These are phyloP conservation scores for Neoboletus magnificus DNA, from an alignment of 768 basidiomycete genomes.

Conservation along the genomic window DNA sequence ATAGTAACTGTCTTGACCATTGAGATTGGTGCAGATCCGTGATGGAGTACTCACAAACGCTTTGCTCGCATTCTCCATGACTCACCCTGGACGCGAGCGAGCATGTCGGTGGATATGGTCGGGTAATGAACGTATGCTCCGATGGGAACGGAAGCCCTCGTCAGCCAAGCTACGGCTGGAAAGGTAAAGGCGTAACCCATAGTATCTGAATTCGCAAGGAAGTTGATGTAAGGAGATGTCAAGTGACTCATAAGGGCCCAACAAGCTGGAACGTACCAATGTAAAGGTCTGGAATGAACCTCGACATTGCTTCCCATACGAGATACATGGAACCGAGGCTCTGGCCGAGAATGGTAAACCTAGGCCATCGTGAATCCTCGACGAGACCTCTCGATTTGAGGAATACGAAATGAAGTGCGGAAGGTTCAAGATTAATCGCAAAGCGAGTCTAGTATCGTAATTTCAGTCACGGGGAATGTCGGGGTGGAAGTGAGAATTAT, in stretches of 20 bases:
- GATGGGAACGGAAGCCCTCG: constrained; percentile 56
- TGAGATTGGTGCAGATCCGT: not conserved
- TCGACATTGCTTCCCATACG: constrained; percentile 77
- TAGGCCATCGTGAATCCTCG: constrained; percentile 79
- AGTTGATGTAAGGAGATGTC: constrained; percentile 6
- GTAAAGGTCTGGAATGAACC: constrained; percentile 83
- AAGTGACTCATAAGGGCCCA: not conserved
- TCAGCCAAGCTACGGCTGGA: constrained; percentile 63
- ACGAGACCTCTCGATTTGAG: constrained; percentile 66
- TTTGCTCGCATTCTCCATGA: constrained; percentile 25
- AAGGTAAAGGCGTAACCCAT: constrained; percentile 99
- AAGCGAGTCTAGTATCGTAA: constrained; percentile 63
- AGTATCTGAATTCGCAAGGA: constrained; percentile 56
- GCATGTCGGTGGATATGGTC: constrained; percentile 93
- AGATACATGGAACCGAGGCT: constrained; percentile 84
- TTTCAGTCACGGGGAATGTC: not conserved
- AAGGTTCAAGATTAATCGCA: constrained; percentile 66
- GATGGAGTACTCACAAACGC: constrained; percentile 22
- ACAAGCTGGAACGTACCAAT: constrained; percentile 55
- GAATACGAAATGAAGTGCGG: constrained; percentile 77
- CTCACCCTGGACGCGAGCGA: constrained; percentile 59
- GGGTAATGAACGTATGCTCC: constrained; percentile 97
- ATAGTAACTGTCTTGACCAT: constrained; percentile 64
- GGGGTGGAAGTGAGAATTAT: not conserved
- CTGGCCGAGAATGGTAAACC: constrained; percentile 92